Evolutionary conservation across 352 stramenopile genomes (phyloP).

Genomic region (Globisporangium paddicum): DNA sequence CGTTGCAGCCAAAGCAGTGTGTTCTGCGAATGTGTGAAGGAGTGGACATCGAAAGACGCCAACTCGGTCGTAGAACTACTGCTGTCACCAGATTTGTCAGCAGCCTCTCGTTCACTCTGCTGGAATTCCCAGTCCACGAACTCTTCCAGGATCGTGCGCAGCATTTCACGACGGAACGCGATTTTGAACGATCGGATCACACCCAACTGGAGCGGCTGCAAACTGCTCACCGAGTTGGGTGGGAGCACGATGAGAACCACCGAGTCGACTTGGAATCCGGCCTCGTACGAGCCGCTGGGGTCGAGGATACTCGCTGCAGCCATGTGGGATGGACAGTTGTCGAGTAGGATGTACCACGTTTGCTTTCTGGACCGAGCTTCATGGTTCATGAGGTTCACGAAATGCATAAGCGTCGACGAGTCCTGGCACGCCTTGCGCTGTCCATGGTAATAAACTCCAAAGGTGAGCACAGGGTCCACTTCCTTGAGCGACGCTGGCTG

Average conservation of each 20-base stretch:
- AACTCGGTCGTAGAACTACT: neutral
- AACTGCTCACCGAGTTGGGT: constrained; percentile 26
- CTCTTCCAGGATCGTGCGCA: constrained; percentile 38
- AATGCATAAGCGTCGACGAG: constrained; percentile 42
- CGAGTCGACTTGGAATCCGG: constrained; percentile 59
- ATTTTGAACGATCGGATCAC: constrained; percentile 56
- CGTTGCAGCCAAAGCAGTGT: constrained; percentile 39
- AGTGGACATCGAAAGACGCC: constrained; percentile 35
- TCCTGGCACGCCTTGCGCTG: constrained; percentile 48
- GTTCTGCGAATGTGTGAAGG: constrained; percentile 38
- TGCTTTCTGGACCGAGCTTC: constrained; percentile 53
- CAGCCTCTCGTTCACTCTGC: neutral
- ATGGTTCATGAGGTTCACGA: constrained; percentile 54
- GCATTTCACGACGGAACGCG: constrained; percentile 53
- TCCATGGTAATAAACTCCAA: constrained; percentile 40
- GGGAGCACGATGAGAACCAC: constrained; percentile 65
- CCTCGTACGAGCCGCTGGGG: constrained; percentile 46
- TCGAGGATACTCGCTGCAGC: constrained; percentile 57
- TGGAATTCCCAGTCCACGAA: constrained; percentile 9
- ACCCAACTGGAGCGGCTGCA: constrained; percentile 59
- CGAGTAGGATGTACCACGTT: constrained; percentile 65
- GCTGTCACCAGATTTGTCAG: constrained; percentile 5
- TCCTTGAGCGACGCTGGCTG: constrained; percentile 31
- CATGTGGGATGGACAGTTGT: constrained; percentile 59
- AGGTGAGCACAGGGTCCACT: constrained; percentile 27